Evolutionary conservation across 1,284 basidiomycete species (phyloP).

Genomic region (Heterobasidion irregulare): DNA sequence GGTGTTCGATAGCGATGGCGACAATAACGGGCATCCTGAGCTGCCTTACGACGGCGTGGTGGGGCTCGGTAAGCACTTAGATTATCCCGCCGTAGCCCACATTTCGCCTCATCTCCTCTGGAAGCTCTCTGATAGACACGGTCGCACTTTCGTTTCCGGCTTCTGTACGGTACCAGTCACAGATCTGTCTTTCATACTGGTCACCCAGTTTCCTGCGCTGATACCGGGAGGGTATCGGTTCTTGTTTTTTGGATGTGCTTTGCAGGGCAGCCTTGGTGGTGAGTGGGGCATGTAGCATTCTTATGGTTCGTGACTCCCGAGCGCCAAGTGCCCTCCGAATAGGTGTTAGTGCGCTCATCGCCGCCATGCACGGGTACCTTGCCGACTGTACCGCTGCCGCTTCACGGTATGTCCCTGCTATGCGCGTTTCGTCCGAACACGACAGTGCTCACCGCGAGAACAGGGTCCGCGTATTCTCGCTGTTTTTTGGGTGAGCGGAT

Average conservation of each 20-base stretch:
- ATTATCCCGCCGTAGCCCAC: neutral
- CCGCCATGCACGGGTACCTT: conserved; percentile 55
- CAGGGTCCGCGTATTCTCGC: neutral
- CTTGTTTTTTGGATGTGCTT: conserved; percentile 58
- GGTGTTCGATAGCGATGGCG: no score
- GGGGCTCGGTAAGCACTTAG: conserved; percentile 56
- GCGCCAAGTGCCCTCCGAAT: neutral
- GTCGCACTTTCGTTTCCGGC: conserved; percentile 59
- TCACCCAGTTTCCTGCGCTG: conserved; percentile 45
- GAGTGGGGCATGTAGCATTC: conserved; percentile 14
- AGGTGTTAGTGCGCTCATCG: conserved; percentile 23
- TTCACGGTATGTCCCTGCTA: conserved; percentile 26
- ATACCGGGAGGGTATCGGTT: conserved; percentile 81
- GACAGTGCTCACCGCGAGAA: no score
- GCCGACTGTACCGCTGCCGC: conserved; percentile 46
- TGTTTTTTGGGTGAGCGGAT: conserved; percentile 27
- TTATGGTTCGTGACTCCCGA: no score
- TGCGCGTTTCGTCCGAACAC: neutral
- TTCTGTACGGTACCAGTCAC: conserved; percentile 56
- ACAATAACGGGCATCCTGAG: conserved; percentile 59
- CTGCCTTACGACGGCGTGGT: conserved; percentile 76
- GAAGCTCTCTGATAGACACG: conserved; percentile 77
- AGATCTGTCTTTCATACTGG: conserved; percentile 63
- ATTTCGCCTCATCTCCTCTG: neutral
- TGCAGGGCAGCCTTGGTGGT: conserved; percentile 80